Conservation (phyloP, 495 filamentous ascomycete genomes). For the Corynascus novoguineensis region DNA sequence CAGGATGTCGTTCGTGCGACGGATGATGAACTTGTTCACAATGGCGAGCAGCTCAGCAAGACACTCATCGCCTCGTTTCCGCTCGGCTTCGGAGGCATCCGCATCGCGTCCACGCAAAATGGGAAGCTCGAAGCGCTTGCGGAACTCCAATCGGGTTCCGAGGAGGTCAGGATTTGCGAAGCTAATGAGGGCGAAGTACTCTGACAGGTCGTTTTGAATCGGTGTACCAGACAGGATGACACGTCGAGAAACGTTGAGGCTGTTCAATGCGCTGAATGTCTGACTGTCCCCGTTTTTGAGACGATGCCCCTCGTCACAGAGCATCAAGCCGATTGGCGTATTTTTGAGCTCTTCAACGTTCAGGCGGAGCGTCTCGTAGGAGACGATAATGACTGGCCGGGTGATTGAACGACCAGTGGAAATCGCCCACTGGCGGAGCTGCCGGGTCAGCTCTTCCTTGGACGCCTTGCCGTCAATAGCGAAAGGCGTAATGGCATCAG, state of each 20-base stretch:
- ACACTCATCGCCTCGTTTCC: constrained; percentile 78
- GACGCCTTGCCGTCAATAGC: constrained; percentile 95
- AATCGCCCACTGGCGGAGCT: constrained; percentile 93
- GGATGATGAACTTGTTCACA: constrained; percentile 99
- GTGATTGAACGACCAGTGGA: constrained; percentile 84
- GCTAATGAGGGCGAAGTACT: constrained; percentile 94
- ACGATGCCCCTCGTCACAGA: constrained; percentile 99
- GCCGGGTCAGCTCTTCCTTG: constrained; percentile 83
- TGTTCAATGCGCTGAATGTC: constrained; percentile 85
- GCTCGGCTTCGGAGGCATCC: constrained; percentile 76
- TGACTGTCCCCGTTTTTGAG: constrained; percentile 96
- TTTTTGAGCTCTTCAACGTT: constrained; percentile 84
- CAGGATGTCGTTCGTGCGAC: constrained; percentile 94
- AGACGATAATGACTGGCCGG: constrained; percentile 96
- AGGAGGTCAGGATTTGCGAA: constrained; percentile 95
- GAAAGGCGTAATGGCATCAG: constrained; percentile 86
- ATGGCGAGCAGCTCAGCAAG: constrained; percentile 71
- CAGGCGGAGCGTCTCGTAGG: constrained; percentile 90
- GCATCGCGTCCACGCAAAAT: constrained; percentile 92
- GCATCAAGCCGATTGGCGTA: constrained; percentile 81
- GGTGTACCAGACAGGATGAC: constrained; percentile 97
- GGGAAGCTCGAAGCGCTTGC: constrained; percentile 89
- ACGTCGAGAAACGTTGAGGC: constrained; percentile 79
- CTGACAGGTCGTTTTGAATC: constrained; percentile 95
- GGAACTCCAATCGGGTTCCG: constrained; percentile 84